phyloP scores from a whole-genome alignment of 192 early-diverging fungal species.

The Lunasporangiospora selenospora region DNA sequence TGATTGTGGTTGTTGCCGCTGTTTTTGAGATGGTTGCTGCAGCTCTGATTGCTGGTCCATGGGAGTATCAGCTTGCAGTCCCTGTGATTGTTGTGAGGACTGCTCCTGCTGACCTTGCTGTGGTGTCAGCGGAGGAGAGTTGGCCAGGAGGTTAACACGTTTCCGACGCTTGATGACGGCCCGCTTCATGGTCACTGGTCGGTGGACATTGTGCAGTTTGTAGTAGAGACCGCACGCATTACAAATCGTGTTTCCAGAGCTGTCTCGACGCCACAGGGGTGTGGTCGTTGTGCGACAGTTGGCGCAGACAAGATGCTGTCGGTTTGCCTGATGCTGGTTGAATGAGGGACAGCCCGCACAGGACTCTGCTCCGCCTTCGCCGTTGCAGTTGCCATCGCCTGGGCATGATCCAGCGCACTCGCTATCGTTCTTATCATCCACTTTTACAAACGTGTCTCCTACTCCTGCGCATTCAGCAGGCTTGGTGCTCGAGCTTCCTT shows the following conservation, averaged over 20 bases:
- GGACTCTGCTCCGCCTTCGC: conserved; percentile 71
- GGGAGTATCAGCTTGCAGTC: too few species aligned
- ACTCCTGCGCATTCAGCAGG: too few species aligned
- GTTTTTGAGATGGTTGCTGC: background rate
- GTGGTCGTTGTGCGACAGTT: conserved; percentile 83
- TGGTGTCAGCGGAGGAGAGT: conserved; percentile 27
- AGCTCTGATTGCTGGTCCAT: conserved; percentile 2
- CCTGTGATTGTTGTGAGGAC: too few species aligned
- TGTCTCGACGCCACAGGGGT: conserved; percentile 82
- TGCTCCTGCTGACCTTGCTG: too few species aligned
- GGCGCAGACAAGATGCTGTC: conserved; percentile 64
- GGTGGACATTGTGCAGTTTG: conserved; percentile 81
- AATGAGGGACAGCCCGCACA: conserved; percentile 80
- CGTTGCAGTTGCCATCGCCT: conserved; percentile 79
- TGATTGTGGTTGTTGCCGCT: conserved; percentile 2
- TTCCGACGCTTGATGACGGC: conserved; percentile 78
- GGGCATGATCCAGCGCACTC: conserved; percentile 67
- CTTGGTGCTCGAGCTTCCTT: too few species aligned
- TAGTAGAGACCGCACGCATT: conserved; percentile 88
- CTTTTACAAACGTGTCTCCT: too few species aligned
- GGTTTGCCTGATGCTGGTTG: conserved; percentile 70
- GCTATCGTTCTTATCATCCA: conserved; percentile 23
- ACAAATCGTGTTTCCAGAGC: conserved; percentile 76
- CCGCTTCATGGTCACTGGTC: conserved; percentile 84
- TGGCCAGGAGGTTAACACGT: conserved; percentile 56